phyloP scores from a whole-genome alignment of 2,329 filamentous ascomycete genomes.

The Diaporthe sp. region DNA sequence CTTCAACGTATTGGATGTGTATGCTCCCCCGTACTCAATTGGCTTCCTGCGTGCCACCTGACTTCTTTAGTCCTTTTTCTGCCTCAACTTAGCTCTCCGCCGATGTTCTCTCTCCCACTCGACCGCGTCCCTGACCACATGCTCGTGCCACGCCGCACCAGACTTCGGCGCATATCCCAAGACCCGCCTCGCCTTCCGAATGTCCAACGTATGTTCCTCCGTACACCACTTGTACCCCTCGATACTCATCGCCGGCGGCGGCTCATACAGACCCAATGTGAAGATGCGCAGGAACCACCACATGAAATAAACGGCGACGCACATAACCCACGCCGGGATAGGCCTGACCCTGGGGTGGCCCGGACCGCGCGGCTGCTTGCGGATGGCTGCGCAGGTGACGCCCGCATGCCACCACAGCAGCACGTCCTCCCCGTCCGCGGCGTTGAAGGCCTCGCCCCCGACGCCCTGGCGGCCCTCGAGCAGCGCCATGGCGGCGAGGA shows the following conservation, averaged over 20 bases:
- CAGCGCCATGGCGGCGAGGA: conserved; percentile 48
- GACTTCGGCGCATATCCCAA: conserved; percentile 42
- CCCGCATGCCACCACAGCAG: conserved; percentile 50
- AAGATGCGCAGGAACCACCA: conserved; percentile 46
- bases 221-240: conserved; percentile 45
- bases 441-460: conserved; percentile 53
- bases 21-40: neutral
- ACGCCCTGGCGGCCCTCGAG: conserved; percentile 43
- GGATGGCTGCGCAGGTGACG: conserved; percentile 45
- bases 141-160: conserved; percentile 38
- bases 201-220: conserved; percentile 42
- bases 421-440: conserved; percentile 50
- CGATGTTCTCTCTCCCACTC: conserved; percentile 38
- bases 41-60: neutral
- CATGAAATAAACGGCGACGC: conserved; percentile 33
- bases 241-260: conserved; percentile 44
- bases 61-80: neutral
- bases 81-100: neutral
- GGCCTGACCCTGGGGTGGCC: conserved; percentile 28
- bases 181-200: conserved; percentile 41
- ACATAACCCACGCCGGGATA: conserved; percentile 48
- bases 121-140: conserved; percentile 40
- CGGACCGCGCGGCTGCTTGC: conserved; percentile 16
- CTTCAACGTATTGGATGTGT: neutral
- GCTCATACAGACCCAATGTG: conserved; percentile 45